phyloP scores from a whole-genome alignment of 2,329 filamentous ascomycete species.

The Ascomycota sp. region DNA sequence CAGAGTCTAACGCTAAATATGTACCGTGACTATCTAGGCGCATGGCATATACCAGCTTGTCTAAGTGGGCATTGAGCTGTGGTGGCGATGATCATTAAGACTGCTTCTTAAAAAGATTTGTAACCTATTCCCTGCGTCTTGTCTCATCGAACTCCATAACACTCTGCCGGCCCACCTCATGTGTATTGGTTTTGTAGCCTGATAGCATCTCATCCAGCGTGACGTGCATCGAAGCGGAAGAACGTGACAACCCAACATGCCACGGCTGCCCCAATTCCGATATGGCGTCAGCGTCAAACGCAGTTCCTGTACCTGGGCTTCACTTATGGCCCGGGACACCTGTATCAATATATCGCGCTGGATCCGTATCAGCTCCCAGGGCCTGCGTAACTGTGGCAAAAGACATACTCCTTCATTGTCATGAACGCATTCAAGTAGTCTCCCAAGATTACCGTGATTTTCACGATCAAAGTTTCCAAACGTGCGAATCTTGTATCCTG shows the following conservation, averaged over 20 bases:
- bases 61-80: too few species aligned
- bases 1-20: too few species aligned
- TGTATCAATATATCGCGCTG: conserved; percentile 55
- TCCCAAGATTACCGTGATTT: conserved; percentile 72
- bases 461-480: conserved; percentile 70
- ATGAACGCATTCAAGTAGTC: conserved; percentile 76
- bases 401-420: conserved; percentile 68
- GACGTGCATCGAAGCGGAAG: conserved; percentile 49
- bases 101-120: too few species aligned
- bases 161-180: too few species aligned
- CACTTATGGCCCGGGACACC: conserved; percentile 28
- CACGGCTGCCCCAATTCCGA: conserved; percentile 75
- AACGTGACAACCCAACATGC: conserved; percentile 77
- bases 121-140: too few species aligned
- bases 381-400: not conserved
- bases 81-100: too few species aligned
- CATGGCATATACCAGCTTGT: too few species aligned
- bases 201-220: too few species aligned
- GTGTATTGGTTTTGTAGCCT: too few species aligned
- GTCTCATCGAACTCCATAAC: too few species aligned
- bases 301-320: conserved; percentile 31
- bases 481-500: conserved; percentile 61
- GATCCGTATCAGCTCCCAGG: conserved; percentile 6
- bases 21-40: too few species aligned
- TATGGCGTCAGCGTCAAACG: conserved; percentile 55